phyloP scores from a whole-genome alignment of 2,329 filamentous ascomycete species.

The Penicillium corylophilum region DNA sequence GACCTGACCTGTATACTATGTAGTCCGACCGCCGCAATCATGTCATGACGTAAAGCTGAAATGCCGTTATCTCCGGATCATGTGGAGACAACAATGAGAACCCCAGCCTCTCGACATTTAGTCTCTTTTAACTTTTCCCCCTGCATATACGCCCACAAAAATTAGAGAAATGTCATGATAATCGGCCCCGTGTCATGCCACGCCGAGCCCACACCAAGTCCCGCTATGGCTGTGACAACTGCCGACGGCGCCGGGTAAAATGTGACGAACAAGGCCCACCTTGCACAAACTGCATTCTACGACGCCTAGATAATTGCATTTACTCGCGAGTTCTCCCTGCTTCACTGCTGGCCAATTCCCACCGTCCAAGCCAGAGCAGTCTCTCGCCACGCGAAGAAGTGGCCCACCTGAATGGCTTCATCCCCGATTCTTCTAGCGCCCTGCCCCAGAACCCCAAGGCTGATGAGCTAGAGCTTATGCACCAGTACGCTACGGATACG shows the following conservation, averaged over 20 bases:
- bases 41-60: neutral
- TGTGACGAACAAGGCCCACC: slow-evolving; percentile 35
- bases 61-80: neutral
- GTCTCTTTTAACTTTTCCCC: neutral
- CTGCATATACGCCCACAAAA: slow-evolving; percentile 1
- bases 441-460: slow-evolving; percentile 1
- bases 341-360: neutral
- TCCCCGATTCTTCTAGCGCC: neutral
- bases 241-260: slow-evolving; percentile 21
- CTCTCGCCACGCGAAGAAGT: neutral
- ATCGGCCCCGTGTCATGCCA: slow-evolving; percentile 8
- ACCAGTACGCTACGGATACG: slow-evolving; percentile 48
- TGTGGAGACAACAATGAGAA: neutral
- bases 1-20: no score
- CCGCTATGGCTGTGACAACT: slow-evolving; percentile 25
- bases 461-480: slow-evolving; percentile 50
- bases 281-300: slow-evolving; percentile 30
- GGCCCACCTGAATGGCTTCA: neutral
- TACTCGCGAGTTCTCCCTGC: slow-evolving; percentile 17
- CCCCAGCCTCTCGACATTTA: neutral
- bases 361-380: neutral
- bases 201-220: slow-evolving; percentile 24
- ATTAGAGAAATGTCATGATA: neutral
- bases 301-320: slow-evolving; percentile 25
- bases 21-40: neutral